Conservation (phyloP, 2,329 filamentous ascomycete genomes). For the Coniochaeta hoffmannii region DNA sequence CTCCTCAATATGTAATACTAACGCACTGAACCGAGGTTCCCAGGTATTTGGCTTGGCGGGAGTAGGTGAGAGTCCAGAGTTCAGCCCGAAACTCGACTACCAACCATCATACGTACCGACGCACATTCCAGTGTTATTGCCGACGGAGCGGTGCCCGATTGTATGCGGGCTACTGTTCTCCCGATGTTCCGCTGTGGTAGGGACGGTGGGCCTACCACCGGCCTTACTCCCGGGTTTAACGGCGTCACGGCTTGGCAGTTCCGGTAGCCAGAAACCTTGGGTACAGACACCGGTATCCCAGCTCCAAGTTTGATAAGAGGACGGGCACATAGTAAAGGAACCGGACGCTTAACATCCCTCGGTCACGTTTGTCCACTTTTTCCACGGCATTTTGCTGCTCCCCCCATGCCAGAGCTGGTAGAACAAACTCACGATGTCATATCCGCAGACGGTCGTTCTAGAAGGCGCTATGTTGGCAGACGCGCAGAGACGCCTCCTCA, state of each 20-base stretch:
- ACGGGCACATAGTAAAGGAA: background rate
- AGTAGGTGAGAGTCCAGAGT: no score
- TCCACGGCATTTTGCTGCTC: background rate
- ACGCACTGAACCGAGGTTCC: no score
- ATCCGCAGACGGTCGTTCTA: slow-evolving; percentile 11
- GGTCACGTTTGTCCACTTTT: background rate
- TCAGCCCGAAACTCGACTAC: no score
- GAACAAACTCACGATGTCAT: slow-evolving; percentile 1
- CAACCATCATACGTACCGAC: no score
- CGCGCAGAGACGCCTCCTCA: slow-evolving; percentile 4
- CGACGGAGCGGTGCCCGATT: background rate
- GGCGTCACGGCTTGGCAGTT: background rate
- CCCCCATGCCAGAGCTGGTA: background rate
- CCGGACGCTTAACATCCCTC: background rate
- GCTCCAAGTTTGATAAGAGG: background rate
- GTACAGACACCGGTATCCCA: no score
- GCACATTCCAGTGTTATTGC: background rate
- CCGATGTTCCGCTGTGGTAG: background rate
- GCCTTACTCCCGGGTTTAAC: background rate
- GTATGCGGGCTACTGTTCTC: background rate
- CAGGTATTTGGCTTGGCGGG: no score
- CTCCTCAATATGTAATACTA: no score
- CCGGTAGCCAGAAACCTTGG: background rate
- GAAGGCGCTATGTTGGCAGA: slow-evolving; percentile 8
- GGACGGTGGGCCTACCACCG: background rate